These are phyloP conservation scores for Rickenella mellea DNA, from an alignment of 768 basidiomycete species.

Conservation along the genomic window DNA sequence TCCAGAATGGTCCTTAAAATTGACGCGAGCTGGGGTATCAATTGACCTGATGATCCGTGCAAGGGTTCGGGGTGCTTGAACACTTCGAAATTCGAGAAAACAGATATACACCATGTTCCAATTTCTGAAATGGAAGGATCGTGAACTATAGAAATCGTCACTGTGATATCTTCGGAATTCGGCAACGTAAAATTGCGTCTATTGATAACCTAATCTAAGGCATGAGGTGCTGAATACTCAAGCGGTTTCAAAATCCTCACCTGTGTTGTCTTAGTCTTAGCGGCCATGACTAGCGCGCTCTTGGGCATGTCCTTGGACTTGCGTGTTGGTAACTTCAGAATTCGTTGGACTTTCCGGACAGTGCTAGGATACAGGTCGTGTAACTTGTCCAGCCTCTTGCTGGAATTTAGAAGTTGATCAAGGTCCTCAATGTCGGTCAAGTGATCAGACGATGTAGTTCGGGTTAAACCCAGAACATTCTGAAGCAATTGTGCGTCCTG, in stretches of 20 bases:
- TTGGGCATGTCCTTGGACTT: constrained; percentile 6
- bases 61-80: constrained; percentile 12
- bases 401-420: constrained; percentile 23
- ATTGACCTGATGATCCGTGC: constrained; percentile 17
- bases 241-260: constrained; percentile 12
- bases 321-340: constrained; percentile 27
- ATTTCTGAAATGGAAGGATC: constrained; percentile 28
- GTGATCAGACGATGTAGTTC: constrained; percentile 1
- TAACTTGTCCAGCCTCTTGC: constrained; percentile 19
- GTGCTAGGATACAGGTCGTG: constrained; percentile 24
- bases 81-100: constrained; percentile 17
- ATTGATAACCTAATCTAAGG: constrained; percentile 24
- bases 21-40: constrained; percentile 27
- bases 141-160: constrained; percentile 32
- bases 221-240: constrained; percentile 2
- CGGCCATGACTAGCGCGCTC: constrained; percentile 33
- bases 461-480: constrained; percentile 24
- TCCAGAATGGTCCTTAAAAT: constrained; percentile 26
- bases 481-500: constrained; percentile 31
- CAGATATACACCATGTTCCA: constrained; percentile 27
- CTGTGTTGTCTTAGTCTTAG: constrained; percentile 22
- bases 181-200: constrained; percentile 38
- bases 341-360: constrained; percentile 28
- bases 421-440: constrained; percentile 42
- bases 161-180: constrained; percentile 32